Conservation (phyloP, 495 filamentous ascomycete species). For the Pseudotulostoma volvatum region DNA sequence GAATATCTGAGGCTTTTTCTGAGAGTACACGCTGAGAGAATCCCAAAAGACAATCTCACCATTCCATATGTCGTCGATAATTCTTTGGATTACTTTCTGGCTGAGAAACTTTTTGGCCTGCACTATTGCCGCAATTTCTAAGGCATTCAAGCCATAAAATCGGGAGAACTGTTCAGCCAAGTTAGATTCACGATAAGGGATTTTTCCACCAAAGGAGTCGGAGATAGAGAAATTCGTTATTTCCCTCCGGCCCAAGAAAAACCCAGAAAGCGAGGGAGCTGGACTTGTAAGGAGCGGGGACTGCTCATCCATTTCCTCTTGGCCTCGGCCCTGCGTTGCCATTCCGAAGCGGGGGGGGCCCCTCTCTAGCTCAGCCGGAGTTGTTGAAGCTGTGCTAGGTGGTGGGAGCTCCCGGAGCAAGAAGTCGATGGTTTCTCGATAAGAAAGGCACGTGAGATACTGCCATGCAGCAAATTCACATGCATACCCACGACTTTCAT, state of each 20-base stretch:
- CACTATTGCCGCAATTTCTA: constrained; percentile 83
- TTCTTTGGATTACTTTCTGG: constrained; percentile 69
- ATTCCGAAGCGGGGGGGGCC: constrained; percentile 8
- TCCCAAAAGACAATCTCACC: constrained; percentile 92
- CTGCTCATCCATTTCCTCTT: constrained; percentile 8
- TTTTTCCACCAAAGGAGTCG: constrained; percentile 4
- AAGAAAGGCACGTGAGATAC: constrained; percentile 61
- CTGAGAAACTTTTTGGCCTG: constrained; percentile 82
- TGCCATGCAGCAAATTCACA: constrained; percentile 91
- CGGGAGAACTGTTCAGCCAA: constrained; percentile 43
- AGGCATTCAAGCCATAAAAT: constrained; percentile 64
- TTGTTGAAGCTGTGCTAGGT: constrained; percentile 8
- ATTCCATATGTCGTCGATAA: constrained; percentile 80
- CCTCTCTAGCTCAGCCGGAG: constrained; percentile 13
- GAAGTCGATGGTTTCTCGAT: constrained; percentile 67
- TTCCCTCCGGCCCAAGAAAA: constrained; percentile 9
- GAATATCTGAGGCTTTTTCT: constrained; percentile 70
- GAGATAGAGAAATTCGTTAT: constrained; percentile 5
- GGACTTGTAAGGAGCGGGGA: constrained; percentile 16
- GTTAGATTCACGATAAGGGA: constrained; percentile 4
- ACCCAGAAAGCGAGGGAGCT: constrained; percentile 13
- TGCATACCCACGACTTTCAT: constrained; percentile 61
- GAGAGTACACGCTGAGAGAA: constrained; percentile 52
- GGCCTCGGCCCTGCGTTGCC: constrained; percentile 1
- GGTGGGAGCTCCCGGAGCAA: constrained; percentile 62